Evolutionary conservation across 2,329 filamentous ascomycete genomes (phyloP).

Genomic region (Hypoxylon sp.): DNA sequence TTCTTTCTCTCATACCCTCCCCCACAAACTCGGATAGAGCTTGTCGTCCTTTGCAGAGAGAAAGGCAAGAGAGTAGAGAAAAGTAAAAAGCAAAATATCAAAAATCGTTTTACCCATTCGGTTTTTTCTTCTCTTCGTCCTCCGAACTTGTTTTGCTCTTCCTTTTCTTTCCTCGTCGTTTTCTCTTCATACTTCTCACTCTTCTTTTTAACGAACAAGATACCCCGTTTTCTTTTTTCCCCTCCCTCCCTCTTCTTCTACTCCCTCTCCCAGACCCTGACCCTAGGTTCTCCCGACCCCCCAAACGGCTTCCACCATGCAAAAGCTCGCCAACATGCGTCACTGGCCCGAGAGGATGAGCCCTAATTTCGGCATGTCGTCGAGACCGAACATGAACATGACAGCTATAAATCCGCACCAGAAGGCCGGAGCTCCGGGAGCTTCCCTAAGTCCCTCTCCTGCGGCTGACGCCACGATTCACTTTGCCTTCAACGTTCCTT

Average conservation of each 20-base stretch:
- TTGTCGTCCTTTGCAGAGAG: constrained; percentile 32
- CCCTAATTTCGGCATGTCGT: constrained; percentile 70
- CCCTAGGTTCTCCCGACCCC: constrained; percentile 18
- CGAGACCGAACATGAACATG: constrained; percentile 63
- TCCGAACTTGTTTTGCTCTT: constrained; percentile 39
- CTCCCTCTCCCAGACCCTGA: constrained; percentile 35
- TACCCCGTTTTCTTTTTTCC: constrained; percentile 28
- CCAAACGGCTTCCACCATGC: constrained; percentile 63
- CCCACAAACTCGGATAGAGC: constrained; percentile 39
- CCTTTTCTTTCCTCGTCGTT: constrained; percentile 36
- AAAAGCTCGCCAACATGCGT: constrained; percentile 76
- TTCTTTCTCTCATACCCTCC: constrained; percentile 38
- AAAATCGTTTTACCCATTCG: constrained; percentile 36
- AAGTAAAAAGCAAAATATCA: constrained; percentile 39
- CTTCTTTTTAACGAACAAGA: constrained; percentile 31
- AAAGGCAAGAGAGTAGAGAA: constrained; percentile 36
- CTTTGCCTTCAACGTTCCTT: constrained; percentile 96
- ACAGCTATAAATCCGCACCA: constrained; percentile 64
- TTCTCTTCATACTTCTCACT: constrained; percentile 37
- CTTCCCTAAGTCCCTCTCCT: constrained; percentile 70
- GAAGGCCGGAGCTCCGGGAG: constrained; percentile 61
- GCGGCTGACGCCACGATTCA: constrained; percentile 81
- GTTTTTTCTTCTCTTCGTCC: constrained; percentile 43
- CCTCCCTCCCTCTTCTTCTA: constrained; percentile 35
- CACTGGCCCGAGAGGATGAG: constrained; percentile 76